Base-by-base conservation (phyloP, 2,329 filamentous ascomycete genomes). In the Sporothrix brasiliensis region DNA sequence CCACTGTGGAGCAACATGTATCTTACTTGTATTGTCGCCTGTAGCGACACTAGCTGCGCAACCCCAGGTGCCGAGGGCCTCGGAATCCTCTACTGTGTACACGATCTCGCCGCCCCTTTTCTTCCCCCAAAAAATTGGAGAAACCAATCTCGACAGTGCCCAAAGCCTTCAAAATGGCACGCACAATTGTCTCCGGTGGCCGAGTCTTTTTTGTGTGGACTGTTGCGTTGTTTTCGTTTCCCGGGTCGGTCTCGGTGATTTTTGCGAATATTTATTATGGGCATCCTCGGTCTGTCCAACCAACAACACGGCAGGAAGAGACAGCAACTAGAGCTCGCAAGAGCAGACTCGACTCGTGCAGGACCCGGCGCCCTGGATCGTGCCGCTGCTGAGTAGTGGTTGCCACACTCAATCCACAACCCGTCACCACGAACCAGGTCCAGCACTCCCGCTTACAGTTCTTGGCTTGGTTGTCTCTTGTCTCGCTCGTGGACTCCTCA, bases 11-110 rank as follows among this genome's bases (percentile, higher is more conserved):
- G 58, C 58, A 9, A n/a, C 58, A 54, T 24, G 52, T n/a, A n/a
- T n/a, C n/a, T n/a, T n/a, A 54, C 11, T 2, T 30, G 3, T 27
- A 10, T 24, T 10, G 41, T 63, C 27, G 14, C n/a, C 56, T 47
- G 60, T 47, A 50, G 41, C 63, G 27, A 39, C 47, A 21, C 47
- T 66, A 39, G 19, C 3, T 34, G 27, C 49, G 30, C 16, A 34
- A 5, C 39, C 39, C n/a, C 47, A 39, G 39, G 24, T 72, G 71
- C 72, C 72, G 72, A 73, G 72, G 72, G 69, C 72, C 72, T 73
- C 72, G 72, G 72, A 71, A 70, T 24, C 56, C 60, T 49, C 70
- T 56, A 61, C 63, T 69, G 68, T 58, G 70, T 41, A 66, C 16
- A 34, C 34, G 34, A 34, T 4, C 44, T 50, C n/a, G 41, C 27